Conservation (phyloP, 2,329 filamentous ascomycete species). For the Plectosphaerella cucumerina region DNA sequence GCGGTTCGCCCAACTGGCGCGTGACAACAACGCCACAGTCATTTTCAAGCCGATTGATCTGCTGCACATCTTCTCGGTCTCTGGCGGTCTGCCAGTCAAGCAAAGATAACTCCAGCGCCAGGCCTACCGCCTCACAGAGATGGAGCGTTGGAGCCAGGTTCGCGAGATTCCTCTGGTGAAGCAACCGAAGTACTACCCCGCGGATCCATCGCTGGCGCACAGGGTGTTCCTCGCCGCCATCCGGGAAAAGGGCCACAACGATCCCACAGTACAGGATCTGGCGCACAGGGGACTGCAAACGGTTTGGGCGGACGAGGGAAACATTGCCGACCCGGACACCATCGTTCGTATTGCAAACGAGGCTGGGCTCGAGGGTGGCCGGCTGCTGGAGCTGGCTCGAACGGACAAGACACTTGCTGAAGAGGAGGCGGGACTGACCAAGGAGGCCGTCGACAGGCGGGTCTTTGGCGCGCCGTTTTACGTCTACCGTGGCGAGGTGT, state of each 20-base stretch:
- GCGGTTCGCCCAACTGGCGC: conserved; percentile 16
- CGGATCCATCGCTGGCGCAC: conserved; percentile 23
- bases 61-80: conserved; percentile 23
- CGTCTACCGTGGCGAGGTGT: conserved; percentile 15
- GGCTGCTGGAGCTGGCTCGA: conserved; percentile 2
- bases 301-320: conserved; percentile 10
- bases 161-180: conserved; percentile 20
- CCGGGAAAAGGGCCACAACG: conserved; percentile 4
- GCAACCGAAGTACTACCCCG: conserved; percentile 16
- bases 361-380: conserved; percentile 6
- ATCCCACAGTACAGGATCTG: conserved; percentile 7
- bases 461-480: conserved; percentile 19
- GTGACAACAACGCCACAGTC: conserved; percentile 17
- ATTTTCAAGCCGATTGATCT: conserved; percentile 24
- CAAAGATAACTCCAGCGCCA: conserved; percentile 22
- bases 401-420: not conserved
- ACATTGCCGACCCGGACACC: conserved; percentile 9
- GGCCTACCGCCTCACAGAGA: conserved; percentile 20
- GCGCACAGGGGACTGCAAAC: conserved; percentile 7
- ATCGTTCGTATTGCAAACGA: conserved; percentile 7
- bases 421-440: conserved; percentile 7
- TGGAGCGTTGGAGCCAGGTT: conserved; percentile 20
- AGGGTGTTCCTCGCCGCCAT: conserved; percentile 7
- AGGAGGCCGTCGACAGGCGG: conserved; percentile 12
- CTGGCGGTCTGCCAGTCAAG: conserved; percentile 25